Evolutionary conservation across 108 stramenopile species (phyloP).

Genomic region (Pseudonitzschia multiseries): DNA sequence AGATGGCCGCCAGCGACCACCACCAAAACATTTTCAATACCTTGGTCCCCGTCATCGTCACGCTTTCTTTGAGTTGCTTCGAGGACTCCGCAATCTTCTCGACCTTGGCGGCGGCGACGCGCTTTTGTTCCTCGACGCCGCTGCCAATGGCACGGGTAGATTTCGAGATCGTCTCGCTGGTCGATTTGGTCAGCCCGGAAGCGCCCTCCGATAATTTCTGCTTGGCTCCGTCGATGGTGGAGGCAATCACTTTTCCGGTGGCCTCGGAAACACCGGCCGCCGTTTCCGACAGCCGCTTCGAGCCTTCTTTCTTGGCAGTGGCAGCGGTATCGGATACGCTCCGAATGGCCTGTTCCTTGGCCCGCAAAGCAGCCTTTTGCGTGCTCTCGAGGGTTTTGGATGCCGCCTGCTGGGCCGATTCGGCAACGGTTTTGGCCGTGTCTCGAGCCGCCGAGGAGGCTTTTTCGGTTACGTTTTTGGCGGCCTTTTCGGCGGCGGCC

Average conservation of each 20-base stretch:
- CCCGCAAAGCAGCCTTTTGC: neutral
- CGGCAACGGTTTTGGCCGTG: neutral
- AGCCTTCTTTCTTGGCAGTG: neutral
- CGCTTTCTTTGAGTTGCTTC: neutral
- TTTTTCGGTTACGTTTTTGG: neutral
- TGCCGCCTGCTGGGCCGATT: neutral
- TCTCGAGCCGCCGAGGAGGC: neutral
- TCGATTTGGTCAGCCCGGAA: neutral
- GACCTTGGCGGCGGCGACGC: neutral
- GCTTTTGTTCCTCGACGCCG: neutral
- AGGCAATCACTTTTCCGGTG: neutral
- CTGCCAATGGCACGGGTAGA: neutral
- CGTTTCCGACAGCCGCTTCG: neutral
- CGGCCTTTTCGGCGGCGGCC: neutral
- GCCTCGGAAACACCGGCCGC: neutral
- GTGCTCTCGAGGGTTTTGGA: slow-evolving; percentile 1
- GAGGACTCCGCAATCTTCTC: neutral
- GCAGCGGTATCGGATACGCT: neutral
- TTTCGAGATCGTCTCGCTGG: neutral
- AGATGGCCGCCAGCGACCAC: slow-evolving; percentile 70
- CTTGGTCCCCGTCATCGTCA: neutral
- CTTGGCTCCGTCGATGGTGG: neutral
- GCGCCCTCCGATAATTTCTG: neutral
- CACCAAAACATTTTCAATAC: slow-evolving; percentile 50
- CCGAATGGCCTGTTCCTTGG: neutral